phyloP scores from a whole-genome alignment of 2,329 filamentous ascomycete species.

The Aureobasidium melanogenum region DNA sequence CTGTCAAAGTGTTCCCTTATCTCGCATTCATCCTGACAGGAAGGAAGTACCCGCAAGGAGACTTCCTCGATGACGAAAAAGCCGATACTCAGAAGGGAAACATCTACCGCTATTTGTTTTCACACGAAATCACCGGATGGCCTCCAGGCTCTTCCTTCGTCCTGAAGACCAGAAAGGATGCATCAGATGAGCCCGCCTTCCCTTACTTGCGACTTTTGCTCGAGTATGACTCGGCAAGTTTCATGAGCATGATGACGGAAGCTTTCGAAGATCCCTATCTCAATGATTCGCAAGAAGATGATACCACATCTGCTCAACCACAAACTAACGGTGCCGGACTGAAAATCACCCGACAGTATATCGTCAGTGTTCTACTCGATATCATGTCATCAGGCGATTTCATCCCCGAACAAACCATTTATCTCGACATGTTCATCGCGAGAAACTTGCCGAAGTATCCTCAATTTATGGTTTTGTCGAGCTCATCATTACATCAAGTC shows the following conservation, averaged over 20 bases:
- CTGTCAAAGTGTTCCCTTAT: conserved; percentile 89
- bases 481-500: conserved; percentile 73
- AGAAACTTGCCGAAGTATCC: conserved; percentile 94
- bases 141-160: conserved; percentile 38
- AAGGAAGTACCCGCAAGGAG: conserved; percentile 81
- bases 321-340: conserved; percentile 18
- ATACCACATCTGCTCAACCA: conserved; percentile 43
- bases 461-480: conserved; percentile 85
- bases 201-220: conserved; percentile 78
- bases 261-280: conserved; percentile 93
- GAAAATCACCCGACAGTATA: conserved; percentile 69
- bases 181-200: conserved; percentile 62
- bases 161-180: conserved; percentile 37
- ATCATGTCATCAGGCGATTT: conserved; percentile 78
- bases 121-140: conserved; percentile 68
- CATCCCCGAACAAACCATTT: conserved; percentile 73
- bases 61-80: conserved; percentile 61
- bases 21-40: conserved; percentile 86
- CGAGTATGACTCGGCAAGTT: conserved; percentile 81
- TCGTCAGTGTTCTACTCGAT: conserved; percentile 82
- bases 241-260: conserved; percentile 91
- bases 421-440: conserved; percentile 97
- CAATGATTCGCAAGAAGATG: conserved; percentile 63
- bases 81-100: conserved; percentile 73
- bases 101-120: conserved; percentile 90